A percentile compares a stretch with the other conserved stretches of the same genome.
Conservation (phyloP, 2,329 filamentous ascomycete species). For the Chrysosporium queenslandicum region DNA sequence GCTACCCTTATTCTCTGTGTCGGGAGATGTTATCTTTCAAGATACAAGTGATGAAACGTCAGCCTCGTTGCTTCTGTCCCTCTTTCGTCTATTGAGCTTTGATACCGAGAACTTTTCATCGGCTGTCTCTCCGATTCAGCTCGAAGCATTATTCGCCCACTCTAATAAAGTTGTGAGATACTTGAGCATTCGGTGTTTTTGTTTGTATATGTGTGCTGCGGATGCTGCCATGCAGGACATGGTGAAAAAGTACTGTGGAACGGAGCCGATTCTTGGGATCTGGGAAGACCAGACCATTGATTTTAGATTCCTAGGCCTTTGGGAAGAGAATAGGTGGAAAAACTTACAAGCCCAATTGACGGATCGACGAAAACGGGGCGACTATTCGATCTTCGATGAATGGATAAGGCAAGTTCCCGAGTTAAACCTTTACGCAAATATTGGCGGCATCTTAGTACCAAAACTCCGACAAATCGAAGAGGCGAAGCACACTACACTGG, state of each 20-base stretch:
- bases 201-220: constrained; percentile 65
- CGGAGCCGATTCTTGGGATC: constrained; percentile 53
- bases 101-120: constrained; percentile 58
- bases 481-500: constrained; percentile 45
- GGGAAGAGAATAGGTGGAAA: constrained; percentile 52
- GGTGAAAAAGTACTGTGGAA: constrained; percentile 54
- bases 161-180: constrained; percentile 56
- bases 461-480: constrained; percentile 39
- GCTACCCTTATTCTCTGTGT: constrained; percentile 27
- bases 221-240: constrained; percentile 69
- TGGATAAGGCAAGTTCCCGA: constrained; percentile 25
- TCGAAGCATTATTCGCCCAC: constrained; percentile 59
- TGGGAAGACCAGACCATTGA: constrained; percentile 71
- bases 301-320: constrained; percentile 60
- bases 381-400: constrained; percentile 18
- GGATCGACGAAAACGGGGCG: constrained; percentile 20
- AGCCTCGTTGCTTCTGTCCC: constrained; percentile 51
- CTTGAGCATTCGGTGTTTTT: constrained; percentile 71
- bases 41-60: constrained; percentile 32
- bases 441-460: constrained; percentile 59
- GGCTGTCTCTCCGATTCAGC: constrained; percentile 54
- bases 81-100: constrained; percentile 70
- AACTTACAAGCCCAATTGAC: constrained; percentile 34
- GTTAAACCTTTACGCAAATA: constrained; percentile 52
- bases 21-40: constrained; percentile 24